A percentile compares a stretch with the other conserved stretches of the same genome.
phyloP scores from a whole-genome alignment of 371 early-diverging fungal species.

The Saksenaea oblongispora region DNA sequence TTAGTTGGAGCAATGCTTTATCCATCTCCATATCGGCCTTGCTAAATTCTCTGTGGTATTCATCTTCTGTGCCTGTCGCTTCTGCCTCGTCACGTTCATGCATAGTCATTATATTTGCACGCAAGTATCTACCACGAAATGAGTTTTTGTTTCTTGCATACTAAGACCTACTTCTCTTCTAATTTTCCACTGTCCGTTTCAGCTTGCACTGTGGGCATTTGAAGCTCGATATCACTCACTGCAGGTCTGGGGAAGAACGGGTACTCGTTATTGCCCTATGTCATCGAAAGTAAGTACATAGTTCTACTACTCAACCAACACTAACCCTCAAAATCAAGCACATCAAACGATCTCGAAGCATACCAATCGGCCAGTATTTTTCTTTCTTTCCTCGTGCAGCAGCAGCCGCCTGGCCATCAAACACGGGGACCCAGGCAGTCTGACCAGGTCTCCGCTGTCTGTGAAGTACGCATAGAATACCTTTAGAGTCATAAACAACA shows the following conservation, averaged over 20 bases:
- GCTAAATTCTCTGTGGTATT: slow-evolving; percentile 36
- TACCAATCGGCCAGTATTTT: slow-evolving; percentile 79
- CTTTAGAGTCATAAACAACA: slow-evolving; percentile 66
- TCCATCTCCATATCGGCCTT: slow-evolving; percentile 72
- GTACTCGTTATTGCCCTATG: slow-evolving; percentile 34
- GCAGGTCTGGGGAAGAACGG: slow-evolving; percentile 82
- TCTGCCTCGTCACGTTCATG: slow-evolving; percentile 56
- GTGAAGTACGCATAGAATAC: slow-evolving; percentile 64
- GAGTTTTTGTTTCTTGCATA: slow-evolving; percentile 10
- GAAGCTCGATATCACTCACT: slow-evolving; percentile 70
- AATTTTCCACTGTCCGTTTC: slow-evolving; percentile 53
- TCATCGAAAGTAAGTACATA: background rate
- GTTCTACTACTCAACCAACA: background rate
- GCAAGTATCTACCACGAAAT: slow-evolving; percentile 30
- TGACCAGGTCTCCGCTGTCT: slow-evolving; percentile 60
- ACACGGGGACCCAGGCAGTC: slow-evolving; percentile 75
- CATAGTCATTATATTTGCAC: slow-evolving; percentile 43
- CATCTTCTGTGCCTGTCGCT: slow-evolving; percentile 41
- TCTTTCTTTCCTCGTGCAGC: slow-evolving; percentile 29
- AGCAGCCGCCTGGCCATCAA: slow-evolving; percentile 55
- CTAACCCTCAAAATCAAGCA: slow-evolving; percentile 67
- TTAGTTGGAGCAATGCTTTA: slow-evolving; percentile 70
- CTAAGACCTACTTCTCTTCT: slow-evolving; percentile 60
- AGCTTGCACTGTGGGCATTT: slow-evolving; percentile 66
- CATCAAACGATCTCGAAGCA: slow-evolving; percentile 60